phyloP scores from a whole-genome alignment of 2,329 filamentous ascomycete genomes.

The Ophiostoma angusticollis region DNA sequence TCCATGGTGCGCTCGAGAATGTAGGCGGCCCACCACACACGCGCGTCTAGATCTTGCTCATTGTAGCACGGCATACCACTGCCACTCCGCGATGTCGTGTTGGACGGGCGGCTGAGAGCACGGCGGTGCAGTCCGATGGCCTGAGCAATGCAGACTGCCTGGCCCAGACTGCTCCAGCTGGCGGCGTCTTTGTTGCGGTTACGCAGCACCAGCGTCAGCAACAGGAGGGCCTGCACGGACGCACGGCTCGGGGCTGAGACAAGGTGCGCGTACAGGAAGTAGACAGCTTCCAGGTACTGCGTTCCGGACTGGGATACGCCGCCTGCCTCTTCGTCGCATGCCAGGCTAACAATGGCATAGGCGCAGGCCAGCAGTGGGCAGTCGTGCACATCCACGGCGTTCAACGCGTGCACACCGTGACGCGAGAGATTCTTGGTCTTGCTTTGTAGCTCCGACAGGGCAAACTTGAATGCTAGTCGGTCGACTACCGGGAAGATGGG shows the following conservation, averaged over 20 bases:
- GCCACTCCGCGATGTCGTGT: background rate
- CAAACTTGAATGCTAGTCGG: background rate
- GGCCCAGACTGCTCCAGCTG: conserved; percentile 6
- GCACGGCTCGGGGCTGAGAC: conserved; percentile 1
- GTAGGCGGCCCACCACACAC: conserved; percentile 9
- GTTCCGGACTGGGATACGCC: background rate
- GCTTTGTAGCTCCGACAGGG: background rate
- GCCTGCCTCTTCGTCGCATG: conserved; percentile 4
- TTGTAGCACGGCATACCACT: too few relatives aligned
- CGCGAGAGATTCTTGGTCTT: too few relatives aligned
- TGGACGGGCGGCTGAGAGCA: background rate
- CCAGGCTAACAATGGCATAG: conserved; percentile 5
- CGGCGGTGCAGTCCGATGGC: conserved; percentile 4
- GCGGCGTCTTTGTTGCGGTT: conserved; percentile 10
- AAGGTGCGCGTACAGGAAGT: conserved; percentile 4
- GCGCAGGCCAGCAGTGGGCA: conserved; percentile 1
- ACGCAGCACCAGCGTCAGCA: conserved; percentile 4
- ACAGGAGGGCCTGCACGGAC: conserved; percentile 6
- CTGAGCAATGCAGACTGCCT: conserved; percentile 8
- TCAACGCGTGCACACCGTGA: too few relatives aligned
- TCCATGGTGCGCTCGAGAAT: conserved; percentile 7
- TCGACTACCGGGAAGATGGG: conserved; percentile 1
- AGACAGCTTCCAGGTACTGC: background rate
- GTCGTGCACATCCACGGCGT: background rate
- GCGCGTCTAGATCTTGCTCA: background rate